Percentiles rank a stretch among this genome's conserved stretches.
Evolutionary conservation across 2,329 filamentous ascomycete genomes (phyloP).

Genomic region (Ilyonectria destructans): DNA sequence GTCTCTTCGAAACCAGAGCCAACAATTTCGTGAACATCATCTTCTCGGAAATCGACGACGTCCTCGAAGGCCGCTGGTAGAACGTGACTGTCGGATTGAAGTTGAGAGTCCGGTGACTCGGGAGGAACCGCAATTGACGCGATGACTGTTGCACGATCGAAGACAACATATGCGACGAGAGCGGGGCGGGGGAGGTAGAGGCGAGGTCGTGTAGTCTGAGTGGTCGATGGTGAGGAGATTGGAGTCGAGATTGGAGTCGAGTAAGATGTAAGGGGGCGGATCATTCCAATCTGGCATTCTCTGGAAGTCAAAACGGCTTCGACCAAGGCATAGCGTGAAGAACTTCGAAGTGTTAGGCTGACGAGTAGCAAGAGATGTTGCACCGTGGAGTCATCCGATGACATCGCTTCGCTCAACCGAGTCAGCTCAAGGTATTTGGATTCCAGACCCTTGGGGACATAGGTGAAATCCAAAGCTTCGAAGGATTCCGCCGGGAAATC

Average conservation of each 20-base stretch:
- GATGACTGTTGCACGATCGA: slow-evolving; percentile 84
- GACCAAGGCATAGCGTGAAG: slow-evolving; percentile 81
- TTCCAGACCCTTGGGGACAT: slow-evolving; percentile 71
- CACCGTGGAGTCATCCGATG: slow-evolving; percentile 66
- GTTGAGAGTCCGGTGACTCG: slow-evolving; percentile 83
- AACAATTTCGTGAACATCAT: slow-evolving; percentile 75
- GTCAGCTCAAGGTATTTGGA: slow-evolving; percentile 66
- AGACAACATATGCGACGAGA: slow-evolving; percentile 86
- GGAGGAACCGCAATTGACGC: slow-evolving; percentile 79
- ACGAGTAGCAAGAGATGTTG: slow-evolving; percentile 76
- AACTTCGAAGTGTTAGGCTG: slow-evolving; percentile 67
- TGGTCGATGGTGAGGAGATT: slow-evolving; percentile 56
- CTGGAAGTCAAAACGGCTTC: slow-evolving; percentile 76
- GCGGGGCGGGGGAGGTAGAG: slow-evolving; percentile 85
- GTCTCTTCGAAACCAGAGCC: slow-evolving; percentile 77
- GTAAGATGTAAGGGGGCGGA: slow-evolving; percentile 79
- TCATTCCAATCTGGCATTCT: slow-evolving; percentile 72
- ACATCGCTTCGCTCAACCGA: slow-evolving; percentile 66
- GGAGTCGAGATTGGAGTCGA: slow-evolving; percentile 69
- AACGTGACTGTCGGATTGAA: slow-evolving; percentile 77
- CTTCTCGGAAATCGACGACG: slow-evolving; percentile 83
- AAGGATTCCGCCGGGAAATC: slow-evolving; percentile 72
- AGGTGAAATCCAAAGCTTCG: slow-evolving; percentile 85
- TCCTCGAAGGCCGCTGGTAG: slow-evolving; percentile 85
- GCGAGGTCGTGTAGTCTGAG: slow-evolving; percentile 68